These are phyloP conservation scores for Vitis vinifera DNA, from an alignment of 164 flowering plant genomes.

Conservation along the genomic window ASM3070453v1 NC_081817.1:24371501-24372000, in stretches of 20 bases:
- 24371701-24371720: not conserved
- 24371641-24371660: not conserved
- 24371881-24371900: no score
- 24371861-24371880: no score
- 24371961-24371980: no score
- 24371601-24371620: not conserved
- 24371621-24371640: not conserved
- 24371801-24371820: no score
- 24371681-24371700: not conserved
- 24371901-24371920: no score
- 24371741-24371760: not conserved
- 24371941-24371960: no score
- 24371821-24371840: no score
- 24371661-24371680: not conserved
- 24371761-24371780: not conserved
- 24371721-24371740: not conserved
- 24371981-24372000: no score
- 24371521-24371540: not conserved
- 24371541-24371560: not conserved
- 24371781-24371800: no score
- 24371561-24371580: not conserved
- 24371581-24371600: not conserved
- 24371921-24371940: no score
- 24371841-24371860: no score
- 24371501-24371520: not conserved